Conservation (phyloP, 768 basidiomycete species). For the Crucibulum laeve region DNA sequence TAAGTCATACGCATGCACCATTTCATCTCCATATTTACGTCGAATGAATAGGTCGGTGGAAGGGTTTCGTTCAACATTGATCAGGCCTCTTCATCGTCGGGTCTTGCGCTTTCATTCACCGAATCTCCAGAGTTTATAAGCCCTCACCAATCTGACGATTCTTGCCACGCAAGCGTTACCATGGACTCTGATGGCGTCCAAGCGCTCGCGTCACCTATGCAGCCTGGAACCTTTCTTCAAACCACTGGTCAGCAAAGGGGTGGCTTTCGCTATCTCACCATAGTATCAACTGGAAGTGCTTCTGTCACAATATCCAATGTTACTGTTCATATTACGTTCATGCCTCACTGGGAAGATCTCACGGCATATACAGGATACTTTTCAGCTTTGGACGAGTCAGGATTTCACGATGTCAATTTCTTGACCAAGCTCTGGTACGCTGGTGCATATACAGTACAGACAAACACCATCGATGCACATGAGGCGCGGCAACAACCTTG, state of each 20-base stretch:
- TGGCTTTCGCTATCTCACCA: slow-evolving; percentile 44
- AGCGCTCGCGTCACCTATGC: slow-evolving; percentile 21
- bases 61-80: slow-evolving; percentile 23
- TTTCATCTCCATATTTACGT: neutral
- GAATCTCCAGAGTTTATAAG: slow-evolving; percentile 45
- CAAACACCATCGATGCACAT: slow-evolving; percentile 36
- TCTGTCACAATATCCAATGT: slow-evolving; percentile 38
- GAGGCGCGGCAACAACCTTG: slow-evolving; percentile 29
- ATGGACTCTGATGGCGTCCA: slow-evolving; percentile 30
- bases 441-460: slow-evolving; percentile 52
- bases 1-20: too few relatives aligned
- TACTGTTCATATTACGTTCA: slow-evolving; percentile 38
- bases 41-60: slow-evolving; percentile 23
- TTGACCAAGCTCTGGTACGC: slow-evolving; percentile 52
- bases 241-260: slow-evolving; percentile 36
- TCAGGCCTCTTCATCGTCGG: slow-evolving; percentile 20
- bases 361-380: slow-evolving; percentile 45
- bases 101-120: slow-evolving; percentile 43
- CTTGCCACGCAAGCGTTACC: slow-evolving; percentile 18
- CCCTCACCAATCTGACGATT: slow-evolving; percentile 38
- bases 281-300: slow-evolving; percentile 31
- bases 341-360: slow-evolving; percentile 44
- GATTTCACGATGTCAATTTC: slow-evolving; percentile 38
- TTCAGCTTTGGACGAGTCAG: slow-evolving; percentile 34
- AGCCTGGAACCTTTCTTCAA: slow-evolving; percentile 24